phyloP scores from a whole-genome alignment of 2,329 filamentous ascomycete genomes.

The Apiospora kogelbergensis region DNA sequence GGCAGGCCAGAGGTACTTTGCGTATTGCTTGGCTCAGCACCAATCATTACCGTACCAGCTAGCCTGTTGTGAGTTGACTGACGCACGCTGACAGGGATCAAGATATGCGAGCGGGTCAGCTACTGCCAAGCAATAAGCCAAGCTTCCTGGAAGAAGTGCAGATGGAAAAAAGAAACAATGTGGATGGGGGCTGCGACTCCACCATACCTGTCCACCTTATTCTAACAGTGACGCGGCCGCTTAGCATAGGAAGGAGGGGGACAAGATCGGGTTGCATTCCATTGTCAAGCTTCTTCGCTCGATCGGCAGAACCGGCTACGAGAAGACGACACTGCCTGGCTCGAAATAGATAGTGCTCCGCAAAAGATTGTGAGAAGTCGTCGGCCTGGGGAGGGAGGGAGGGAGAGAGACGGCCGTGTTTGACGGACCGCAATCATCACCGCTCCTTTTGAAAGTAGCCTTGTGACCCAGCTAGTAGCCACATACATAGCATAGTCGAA shows the following conservation, averaged over 20 bases:
- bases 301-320: conserved; percentile 13
- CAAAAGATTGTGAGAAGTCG: background rate
- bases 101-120: background rate
- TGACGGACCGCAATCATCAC: background rate
- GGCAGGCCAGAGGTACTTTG: background rate
- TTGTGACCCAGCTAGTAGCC: background rate
- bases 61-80: background rate
- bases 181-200: background rate
- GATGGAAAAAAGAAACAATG: background rate
- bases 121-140: background rate
- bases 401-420: background rate
- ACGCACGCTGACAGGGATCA: background rate
- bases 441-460: background rate
- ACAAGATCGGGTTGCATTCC: background rate
- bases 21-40: background rate
- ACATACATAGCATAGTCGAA: too few relatives aligned
- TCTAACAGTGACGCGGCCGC: conserved; percentile 8
- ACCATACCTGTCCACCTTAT: background rate
- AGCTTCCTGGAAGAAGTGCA: conserved; percentile 4
- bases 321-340: background rate
- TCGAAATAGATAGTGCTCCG: background rate
- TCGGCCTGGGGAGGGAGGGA: too few relatives aligned
- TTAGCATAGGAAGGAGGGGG: background rate
- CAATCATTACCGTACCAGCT: background rate
- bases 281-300: conserved; percentile 13